Base-by-base conservation (phyloP, 176 grass and related monocot genomes). In the Lolium multiflorum region DNA sequence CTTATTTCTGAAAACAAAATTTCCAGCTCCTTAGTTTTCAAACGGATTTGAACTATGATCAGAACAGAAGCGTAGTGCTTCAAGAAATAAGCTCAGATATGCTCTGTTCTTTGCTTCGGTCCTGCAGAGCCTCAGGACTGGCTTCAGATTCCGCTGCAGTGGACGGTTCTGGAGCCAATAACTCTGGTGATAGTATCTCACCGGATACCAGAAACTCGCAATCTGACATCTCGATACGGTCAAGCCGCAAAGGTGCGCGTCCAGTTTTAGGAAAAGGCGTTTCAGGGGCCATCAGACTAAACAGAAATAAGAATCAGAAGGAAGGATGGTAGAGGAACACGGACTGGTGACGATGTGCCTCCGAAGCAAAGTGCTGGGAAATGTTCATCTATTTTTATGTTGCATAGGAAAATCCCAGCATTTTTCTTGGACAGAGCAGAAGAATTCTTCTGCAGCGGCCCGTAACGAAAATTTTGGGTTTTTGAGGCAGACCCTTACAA, bases 1-100 rank as follows among this genome's bases (percentile, higher is more conserved):
- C 28, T 31, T 31, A 31, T 31, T 31, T 31, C 28, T 31, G 28
- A 31, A 31, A 31, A 31, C 28, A 31, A 31, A 31, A 31, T 31
- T 31, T 31, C 28, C 28, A 31, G 28, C 28, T 31, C 28, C 28
- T 31, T 31, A 31, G 1, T 31, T 31, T 31, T 31, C 2, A 31
- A 31, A 31, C 28, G 28, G 28, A 31, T 31, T 31, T 31, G 28
- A 31, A 31, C 11, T 96, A 87, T 71, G 97, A 99, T 79, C 97
- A 94, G 85, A 99, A 99, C 74, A 89, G 35, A 90, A 93, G 92
- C 69, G 90, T 99, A 17, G 94, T 96, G 22, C 94, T 90, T 67
- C 92, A 94, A 87, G 97, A 99, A 90, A 93, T 99, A 84, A 99
- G 94, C 81, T 91, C 92, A 7, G 94, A 99, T 48, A 99, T 99